Conservation (phyloP, 305 asterid genomes). For the Lippia alba region DNA sequence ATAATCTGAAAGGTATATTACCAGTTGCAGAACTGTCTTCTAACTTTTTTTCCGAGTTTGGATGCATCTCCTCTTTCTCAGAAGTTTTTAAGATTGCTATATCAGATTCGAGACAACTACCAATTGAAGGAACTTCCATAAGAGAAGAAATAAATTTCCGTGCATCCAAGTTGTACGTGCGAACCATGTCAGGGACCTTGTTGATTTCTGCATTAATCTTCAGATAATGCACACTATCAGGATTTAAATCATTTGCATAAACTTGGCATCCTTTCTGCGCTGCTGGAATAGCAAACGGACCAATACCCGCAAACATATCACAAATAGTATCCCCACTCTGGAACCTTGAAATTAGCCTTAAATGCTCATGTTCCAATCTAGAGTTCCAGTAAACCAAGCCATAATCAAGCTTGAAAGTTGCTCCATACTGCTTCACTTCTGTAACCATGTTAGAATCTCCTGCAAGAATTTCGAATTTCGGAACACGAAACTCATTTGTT, state of each 20-base stretch:
- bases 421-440: conserved; percentile 86
- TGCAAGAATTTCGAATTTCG: conserved; percentile 86
- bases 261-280: conserved; percentile 93
- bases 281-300: conserved; percentile 96
- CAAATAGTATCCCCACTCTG: conserved; percentile 72
- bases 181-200: conserved; percentile 75
- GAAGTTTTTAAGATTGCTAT: conserved; percentile 37
- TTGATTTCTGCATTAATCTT: conserved; percentile 79
- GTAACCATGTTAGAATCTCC: conserved; percentile 89
- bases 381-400: conserved; percentile 97
- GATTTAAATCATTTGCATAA: conserved; percentile 90
- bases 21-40: conserved; percentile 50
- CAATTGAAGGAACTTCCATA: conserved; percentile 60
- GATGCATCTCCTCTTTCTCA: conserved; percentile 40
- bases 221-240: conserved; percentile 78
- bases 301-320: conserved; percentile 96
- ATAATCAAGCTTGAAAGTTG: conserved; percentile 93
- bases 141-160: conserved; percentile 67
- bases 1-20: conserved; percentile 14
- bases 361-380: conserved; percentile 90
- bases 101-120: conserved; percentile 48
- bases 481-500: conserved; percentile 89
- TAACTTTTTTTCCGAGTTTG: conserved; percentile 33
- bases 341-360: conserved; percentile 76
- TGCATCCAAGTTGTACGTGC: conserved; percentile 82